Conservation (phyloP, 2,329 filamentous ascomycete species). For the Ceratocystis alfenasii region DNA sequence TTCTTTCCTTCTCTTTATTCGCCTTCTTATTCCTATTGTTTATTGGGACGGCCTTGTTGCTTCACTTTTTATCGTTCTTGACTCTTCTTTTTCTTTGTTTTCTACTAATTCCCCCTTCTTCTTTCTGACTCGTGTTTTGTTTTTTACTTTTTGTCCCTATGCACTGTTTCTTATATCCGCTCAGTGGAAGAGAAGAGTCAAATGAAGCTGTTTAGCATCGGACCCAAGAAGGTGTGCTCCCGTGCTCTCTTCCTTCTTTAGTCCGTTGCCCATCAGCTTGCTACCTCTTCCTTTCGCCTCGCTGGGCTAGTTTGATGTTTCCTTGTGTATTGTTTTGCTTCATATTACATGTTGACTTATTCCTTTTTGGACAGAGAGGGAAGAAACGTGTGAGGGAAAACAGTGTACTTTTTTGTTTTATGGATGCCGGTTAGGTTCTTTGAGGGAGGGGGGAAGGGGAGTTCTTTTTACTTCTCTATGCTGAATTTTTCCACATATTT, state of each 20-base stretch:
- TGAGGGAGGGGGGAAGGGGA: not conserved
- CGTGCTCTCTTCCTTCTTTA: not conserved
- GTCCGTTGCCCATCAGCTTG: not conserved
- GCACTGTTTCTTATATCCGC: constrained; percentile 2
- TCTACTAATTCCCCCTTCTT: not conserved
- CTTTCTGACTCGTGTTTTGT: not conserved
- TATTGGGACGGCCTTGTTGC: not conserved
- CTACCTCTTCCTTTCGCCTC: not conserved
- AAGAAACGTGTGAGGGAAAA: not conserved
- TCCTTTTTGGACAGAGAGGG: not conserved
- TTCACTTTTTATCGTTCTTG: not conserved
- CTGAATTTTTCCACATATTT: not conserved
- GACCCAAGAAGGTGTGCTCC: not conserved
- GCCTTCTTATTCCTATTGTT: not conserved
- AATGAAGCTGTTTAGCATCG: not conserved
- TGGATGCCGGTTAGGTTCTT: not conserved
- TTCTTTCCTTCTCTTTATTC: not conserved
- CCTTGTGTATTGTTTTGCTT: not conserved
- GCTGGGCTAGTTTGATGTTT: constrained; percentile 6
- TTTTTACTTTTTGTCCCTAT: not conserved
- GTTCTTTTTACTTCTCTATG: not conserved
- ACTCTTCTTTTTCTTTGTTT: not conserved
- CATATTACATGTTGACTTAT: not conserved
- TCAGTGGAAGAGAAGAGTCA: not conserved
- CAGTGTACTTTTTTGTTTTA: not conserved